Conservation (phyloP, 1,139 yeast species). For the Hemisphaericaspora lyxosophila region DNA sequence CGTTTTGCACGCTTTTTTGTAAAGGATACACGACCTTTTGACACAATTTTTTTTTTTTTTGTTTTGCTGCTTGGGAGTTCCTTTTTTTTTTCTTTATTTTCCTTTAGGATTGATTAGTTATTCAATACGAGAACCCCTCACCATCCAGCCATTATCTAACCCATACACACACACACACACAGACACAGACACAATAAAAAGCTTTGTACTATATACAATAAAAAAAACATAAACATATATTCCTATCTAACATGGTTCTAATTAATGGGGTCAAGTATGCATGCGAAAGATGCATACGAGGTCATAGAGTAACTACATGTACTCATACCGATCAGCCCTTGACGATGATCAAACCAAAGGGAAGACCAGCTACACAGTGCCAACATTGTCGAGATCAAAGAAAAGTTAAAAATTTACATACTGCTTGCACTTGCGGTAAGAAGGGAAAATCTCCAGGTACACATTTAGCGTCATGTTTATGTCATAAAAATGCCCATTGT, state of each 20-base stretch:
- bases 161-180: background rate
- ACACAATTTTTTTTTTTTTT: too few species aligned
- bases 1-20: background rate
- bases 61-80: background rate
- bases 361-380: constrained; percentile 93
- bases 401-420: constrained; percentile 66
- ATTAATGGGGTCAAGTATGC: constrained; percentile 93
- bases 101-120: too few species aligned
- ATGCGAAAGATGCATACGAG: constrained; percentile 93
- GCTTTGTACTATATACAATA: background rate
- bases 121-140: too few species aligned
- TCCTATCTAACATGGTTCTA: constrained; percentile 58
- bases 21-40: background rate
- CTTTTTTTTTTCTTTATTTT: too few species aligned
- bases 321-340: constrained; percentile 88
- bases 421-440: constrained; percentile 72
- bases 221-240: background rate
- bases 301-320: constrained; percentile 93
- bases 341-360: constrained; percentile 92
- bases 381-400: constrained; percentile 82
- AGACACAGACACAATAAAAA: too few species aligned
- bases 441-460: constrained; percentile 46
- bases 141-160: background rate
- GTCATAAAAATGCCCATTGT: constrained; percentile 56
- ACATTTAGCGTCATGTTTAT: constrained; percentile 54